Base-by-base conservation (phyloP, 2,329 filamentous ascomycete species). In the Amauroascus verrucosus region DNA sequence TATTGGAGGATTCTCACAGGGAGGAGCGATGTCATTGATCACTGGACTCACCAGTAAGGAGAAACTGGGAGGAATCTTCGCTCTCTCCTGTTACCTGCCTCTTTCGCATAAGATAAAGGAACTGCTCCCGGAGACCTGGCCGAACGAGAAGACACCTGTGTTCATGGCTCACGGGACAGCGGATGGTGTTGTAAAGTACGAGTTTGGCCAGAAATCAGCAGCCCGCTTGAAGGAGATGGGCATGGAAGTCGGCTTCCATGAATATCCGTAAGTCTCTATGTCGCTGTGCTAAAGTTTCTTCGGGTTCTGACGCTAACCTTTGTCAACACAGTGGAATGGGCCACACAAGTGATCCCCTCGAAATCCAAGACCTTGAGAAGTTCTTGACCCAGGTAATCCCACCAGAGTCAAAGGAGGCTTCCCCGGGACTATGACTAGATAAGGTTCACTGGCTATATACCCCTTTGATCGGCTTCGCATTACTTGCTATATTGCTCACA, bases 1-100 rank as follows among this genome's bases (percentile, higher is more conserved):
- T 16, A 72, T 97, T 6, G 91, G 72, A 18, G 74, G 74, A 3
- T 76, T 75, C 61, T 77, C 72, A 6, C 80, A 97, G 70, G 91
- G 91, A 55, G 91, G 88, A 50, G 89, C 89, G 54, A 88, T 96
- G 77, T 82, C 88, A 18, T 70, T 97, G 37, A 81, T 96, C 64
- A 77, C 86, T 0, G 90, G 88, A 4, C 71, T 95, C 40, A 95
- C 89, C 3, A 79, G 75, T 60, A 76, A 78, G 44, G 76, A 80
- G 61, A 88, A 88, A 70, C 75, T 97, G 14, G 91, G 82, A n/a
- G 91, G 90, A 58, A 86, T 97, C 58, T 84, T 96, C 58, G 88
- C 84, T 6, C 72, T 97, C 57, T 93, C 86, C 11, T 85, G 82
- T 62, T 97, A 94, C 70, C 71, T 96, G 60, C 76, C 88, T 18